phyloP scores from a whole-genome alignment of 2,329 filamentous ascomycete genomes.

The Trichoderma simmonsii region DNA sequence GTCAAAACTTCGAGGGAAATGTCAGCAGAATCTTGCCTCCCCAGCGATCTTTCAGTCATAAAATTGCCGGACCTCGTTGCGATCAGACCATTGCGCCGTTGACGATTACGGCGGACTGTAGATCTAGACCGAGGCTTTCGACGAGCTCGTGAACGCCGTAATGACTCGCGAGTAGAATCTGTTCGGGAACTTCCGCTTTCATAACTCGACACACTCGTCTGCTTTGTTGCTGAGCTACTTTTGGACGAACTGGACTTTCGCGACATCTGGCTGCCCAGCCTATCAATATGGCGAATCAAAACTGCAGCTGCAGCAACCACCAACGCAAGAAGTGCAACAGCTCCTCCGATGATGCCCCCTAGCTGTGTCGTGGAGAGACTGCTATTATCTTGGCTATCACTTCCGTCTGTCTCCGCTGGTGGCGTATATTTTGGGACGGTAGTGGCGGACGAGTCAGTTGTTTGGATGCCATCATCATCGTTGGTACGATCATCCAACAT shows the following conservation, averaged over 20 bases:
- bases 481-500: slow-evolving; percentile 23
- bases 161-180: background rate
- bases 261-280: slow-evolving; percentile 41
- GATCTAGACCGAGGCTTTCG: background rate
- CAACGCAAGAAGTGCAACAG: slow-evolving; percentile 45
- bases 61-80: background rate
- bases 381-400: slow-evolving; percentile 25
- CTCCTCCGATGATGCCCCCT: slow-evolving; percentile 54
- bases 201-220: background rate
- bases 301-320: slow-evolving; percentile 47
- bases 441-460: slow-evolving; percentile 43
- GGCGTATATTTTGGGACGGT: slow-evolving; percentile 41
- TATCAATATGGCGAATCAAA: slow-evolving; percentile 50
- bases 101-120: background rate
- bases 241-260: slow-evolving; percentile 28
- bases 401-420: slow-evolving; percentile 19
- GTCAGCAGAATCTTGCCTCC: background rate
- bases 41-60: background rate
- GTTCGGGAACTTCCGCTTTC: background rate
- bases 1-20: background rate
- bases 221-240: slow-evolving; percentile 20
- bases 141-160: background rate
- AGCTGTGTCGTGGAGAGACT: slow-evolving; percentile 42
- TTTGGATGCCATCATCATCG: slow-evolving; percentile 27
- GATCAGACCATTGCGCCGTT: background rate